Evolutionary conservation across 2,329 filamentous ascomycete species (phyloP).

Genomic region (Sporothrix pseudoabietina): DNA sequence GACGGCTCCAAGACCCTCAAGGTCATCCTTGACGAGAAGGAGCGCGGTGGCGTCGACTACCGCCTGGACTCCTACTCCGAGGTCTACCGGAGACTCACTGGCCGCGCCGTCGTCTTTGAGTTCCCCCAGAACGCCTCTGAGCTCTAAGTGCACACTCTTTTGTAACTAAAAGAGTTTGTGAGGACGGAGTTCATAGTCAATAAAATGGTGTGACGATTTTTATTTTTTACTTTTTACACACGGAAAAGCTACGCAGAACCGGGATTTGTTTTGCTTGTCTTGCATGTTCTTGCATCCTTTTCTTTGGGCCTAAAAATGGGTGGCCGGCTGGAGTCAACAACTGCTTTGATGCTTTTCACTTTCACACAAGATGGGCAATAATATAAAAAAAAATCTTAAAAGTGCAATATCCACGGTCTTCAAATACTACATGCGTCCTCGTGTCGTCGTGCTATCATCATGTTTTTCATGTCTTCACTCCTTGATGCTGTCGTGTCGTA

Average conservation of each 20-base stretch:
- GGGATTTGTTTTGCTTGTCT: constrained; percentile 19
- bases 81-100: constrained; percentile 97
- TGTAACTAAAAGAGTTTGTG: background rate
- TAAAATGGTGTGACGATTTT: constrained; percentile 25
- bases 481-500: background rate
- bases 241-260: constrained; percentile 21
- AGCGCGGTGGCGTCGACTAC: constrained; percentile 99
- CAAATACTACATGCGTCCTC: background rate
- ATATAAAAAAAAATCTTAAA: constrained; percentile 30
- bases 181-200: background rate
- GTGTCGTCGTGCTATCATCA: background rate
- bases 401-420: constrained; percentile 19
- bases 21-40: constrained; percentile 99
- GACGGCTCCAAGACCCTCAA: constrained; percentile 98
- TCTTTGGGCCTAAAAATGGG: background rate
- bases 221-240: constrained; percentile 1
- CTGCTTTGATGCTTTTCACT: constrained; percentile 14
- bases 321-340: constrained; percentile 5
- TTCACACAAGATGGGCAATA: constrained; percentile 29
- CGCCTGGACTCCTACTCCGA: constrained; percentile 99
- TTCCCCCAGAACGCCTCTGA: constrained; percentile 87
- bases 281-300: constrained; percentile 20
- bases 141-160: constrained; percentile 62
- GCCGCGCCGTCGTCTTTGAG: constrained; percentile 96
- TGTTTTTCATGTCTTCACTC: background rate